Base-by-base conservation (phyloP, 495 filamentous ascomycete species). In the Penicillium bialowiezense region DNA sequence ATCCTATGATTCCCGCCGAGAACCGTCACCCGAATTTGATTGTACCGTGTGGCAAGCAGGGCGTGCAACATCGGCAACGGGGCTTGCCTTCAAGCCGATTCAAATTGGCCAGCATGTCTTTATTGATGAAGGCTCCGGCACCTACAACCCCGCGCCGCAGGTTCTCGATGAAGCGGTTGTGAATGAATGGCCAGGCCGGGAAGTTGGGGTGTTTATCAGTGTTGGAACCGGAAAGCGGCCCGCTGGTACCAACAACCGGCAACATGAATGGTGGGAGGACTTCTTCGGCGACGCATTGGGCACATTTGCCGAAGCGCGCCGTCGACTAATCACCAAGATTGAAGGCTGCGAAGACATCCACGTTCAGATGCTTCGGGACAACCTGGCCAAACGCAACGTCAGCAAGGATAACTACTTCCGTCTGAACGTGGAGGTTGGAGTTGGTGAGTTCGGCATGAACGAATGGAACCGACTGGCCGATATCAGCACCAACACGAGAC, bases 361-460 rank as follows among this genome's bases (percentile, higher is more conserved):
- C 65, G 81, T 87, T 54, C 73, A 80, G 43, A 95, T 98, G 86
- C 75, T 87, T 39, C 75, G 74, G 26, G 88, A 91, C 18, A 80
- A 87, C 43, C 76, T 97, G 17, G 73, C 81, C 10, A 86, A 87
- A 64, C 82, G 89, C 23, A 81, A 86, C 17, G 89, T 97, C 42
- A 88, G 84, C 53, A 80, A 84, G 39, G 91, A 96, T 46, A 91
- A 96, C 65, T 98, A 98, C 76, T 95, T 90, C 68, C 87, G 93
- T n/a, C 76, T 96, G 20, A 98, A 98, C 52, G 93, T 97, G 19
- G 92, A 97, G 60, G 87, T 96, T 5, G 95, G 93, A 0, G 95
- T 98, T 18, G 93, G 93, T 34, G 95, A 98, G 60, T 97, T 97
- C 63, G 92, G 89, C 40, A 96, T 98, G 89, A 97, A 97, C 63